These are phyloP conservation scores for Fagus crenata DNA, from an alignment of 306 rosid species.

Conservation along the genomic window DNA sequence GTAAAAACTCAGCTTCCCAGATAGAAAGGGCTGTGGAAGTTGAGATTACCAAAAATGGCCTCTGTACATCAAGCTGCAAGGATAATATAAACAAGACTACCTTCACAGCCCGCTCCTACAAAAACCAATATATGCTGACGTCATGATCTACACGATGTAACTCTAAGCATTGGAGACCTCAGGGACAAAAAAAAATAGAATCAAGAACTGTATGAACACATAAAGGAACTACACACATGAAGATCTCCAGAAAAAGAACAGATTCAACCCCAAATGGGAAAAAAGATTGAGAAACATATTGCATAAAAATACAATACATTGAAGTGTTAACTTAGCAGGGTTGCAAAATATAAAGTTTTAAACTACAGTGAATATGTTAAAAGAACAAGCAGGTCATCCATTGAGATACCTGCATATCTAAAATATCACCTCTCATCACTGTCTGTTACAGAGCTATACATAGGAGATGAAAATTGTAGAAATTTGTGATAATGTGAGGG, in stretches of 20 bases:
- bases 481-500: too few species aligned
- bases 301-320: background rate
- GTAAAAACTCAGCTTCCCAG: constrained; percentile 44
- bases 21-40: constrained; percentile 37
- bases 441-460: background rate
- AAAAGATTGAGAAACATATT: background rate
- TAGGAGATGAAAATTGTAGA: background rate
- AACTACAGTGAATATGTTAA: background rate
- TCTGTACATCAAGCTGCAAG: constrained; percentile 28
- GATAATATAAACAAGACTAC: constrained; percentile 43
- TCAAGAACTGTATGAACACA: background rate
- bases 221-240: background rate
- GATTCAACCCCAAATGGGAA: too few species aligned
- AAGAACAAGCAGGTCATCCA: background rate
- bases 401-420: background rate
- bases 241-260: background rate
- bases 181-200: background rate
- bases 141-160: background rate
- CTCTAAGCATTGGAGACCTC: background rate
- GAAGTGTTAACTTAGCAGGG: background rate
- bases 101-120: constrained; percentile 47
- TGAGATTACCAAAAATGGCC: constrained; percentile 46
- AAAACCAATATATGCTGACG: background rate
- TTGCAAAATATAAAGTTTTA: background rate
- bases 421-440: background rate